These are phyloP conservation scores for Candida vartiovaarae DNA, from an alignment of 805 yeast genomes.

Conservation along the genomic window DNA sequence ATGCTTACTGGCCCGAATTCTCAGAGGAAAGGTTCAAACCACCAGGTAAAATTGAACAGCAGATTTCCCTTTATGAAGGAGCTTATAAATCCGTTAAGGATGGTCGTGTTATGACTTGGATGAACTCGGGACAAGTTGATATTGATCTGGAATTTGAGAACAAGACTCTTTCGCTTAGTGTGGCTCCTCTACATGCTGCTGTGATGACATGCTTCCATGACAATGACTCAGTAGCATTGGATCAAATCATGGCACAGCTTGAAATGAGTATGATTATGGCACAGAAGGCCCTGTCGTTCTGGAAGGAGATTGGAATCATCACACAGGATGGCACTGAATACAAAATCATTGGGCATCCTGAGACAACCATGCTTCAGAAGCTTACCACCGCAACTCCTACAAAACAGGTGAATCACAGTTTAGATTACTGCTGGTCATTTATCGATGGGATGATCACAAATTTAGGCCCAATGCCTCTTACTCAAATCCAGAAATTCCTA, in stretches of 20 bases:
- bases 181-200: slow-evolving; percentile 64
- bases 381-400: neutral
- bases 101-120: slow-evolving; percentile 52
- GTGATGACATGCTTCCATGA: slow-evolving; percentile 45
- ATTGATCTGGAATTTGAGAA: slow-evolving; percentile 52
- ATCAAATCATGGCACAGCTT: slow-evolving; percentile 29
- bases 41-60: slow-evolving; percentile 38
- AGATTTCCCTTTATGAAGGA: slow-evolving; percentile 37
- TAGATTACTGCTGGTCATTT: slow-evolving; percentile 35
- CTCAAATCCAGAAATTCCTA: slow-evolving; percentile 46
- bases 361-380: neutral
- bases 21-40: slow-evolving; percentile 26
- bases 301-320: slow-evolving; percentile 59
- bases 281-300: slow-evolving; percentile 39
- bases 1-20: slow-evolving; percentile 69
- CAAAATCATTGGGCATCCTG: neutral
- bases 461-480: slow-evolving; percentile 41
- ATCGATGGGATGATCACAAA: slow-evolving; percentile 52
- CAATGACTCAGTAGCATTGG: slow-evolving; percentile 20
- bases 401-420: neutral
- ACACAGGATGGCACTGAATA: slow-evolving; percentile 2
- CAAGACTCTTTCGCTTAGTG: slow-evolving; percentile 35
- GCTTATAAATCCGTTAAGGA: slow-evolving; percentile 38
- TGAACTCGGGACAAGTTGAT: slow-evolving; percentile 55
- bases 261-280: slow-evolving; percentile 38